Percentiles rank a stretch among this genome's conserved stretches.
These are phyloP conservation scores for Digitaria exilis DNA, from an alignment of 202 grass and related monocot species.

Conservation along the genomic window DNA sequence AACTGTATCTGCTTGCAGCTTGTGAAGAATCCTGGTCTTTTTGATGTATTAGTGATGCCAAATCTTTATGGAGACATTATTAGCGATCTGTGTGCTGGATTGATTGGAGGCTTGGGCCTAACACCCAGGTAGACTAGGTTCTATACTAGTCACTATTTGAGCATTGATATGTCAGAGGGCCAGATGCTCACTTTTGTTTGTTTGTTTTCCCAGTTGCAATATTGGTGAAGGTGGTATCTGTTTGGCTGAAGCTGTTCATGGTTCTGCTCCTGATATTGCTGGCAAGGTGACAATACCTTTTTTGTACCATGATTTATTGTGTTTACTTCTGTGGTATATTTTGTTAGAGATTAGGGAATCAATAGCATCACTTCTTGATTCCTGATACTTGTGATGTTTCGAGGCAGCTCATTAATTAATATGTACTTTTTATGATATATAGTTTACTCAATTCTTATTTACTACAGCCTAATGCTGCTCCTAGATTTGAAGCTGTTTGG, in stretches of 20 bases:
- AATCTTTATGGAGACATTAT: constrained; percentile 99
- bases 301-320: neutral
- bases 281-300: constrained; percentile 59
- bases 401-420: neutral
- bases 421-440: neutral
- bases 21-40: constrained; percentile 85
- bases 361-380: constrained; percentile 9
- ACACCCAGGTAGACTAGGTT: constrained; percentile 83
- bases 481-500: neutral
- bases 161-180: constrained; percentile 6
- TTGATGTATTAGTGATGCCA: constrained; percentile 98
- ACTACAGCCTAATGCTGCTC: neutral
- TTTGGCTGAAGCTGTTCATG: constrained; percentile 94
- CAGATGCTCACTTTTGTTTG: constrained; percentile 21
- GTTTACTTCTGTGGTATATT: neutral
- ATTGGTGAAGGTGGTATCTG: constrained; percentile 96
- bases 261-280: constrained; percentile 96
- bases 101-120: constrained; percentile 89
- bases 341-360: neutral
- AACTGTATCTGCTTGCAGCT: constrained; percentile 59
- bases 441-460: neutral
- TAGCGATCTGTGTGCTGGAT: constrained; percentile 93
- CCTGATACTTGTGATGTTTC: neutral
- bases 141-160: neutral
- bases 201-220: constrained; percentile 72